Evolutionary conservation across 441 rosid species (phyloP).

Genomic region (Rhodomyrtus psidioides): DNA sequence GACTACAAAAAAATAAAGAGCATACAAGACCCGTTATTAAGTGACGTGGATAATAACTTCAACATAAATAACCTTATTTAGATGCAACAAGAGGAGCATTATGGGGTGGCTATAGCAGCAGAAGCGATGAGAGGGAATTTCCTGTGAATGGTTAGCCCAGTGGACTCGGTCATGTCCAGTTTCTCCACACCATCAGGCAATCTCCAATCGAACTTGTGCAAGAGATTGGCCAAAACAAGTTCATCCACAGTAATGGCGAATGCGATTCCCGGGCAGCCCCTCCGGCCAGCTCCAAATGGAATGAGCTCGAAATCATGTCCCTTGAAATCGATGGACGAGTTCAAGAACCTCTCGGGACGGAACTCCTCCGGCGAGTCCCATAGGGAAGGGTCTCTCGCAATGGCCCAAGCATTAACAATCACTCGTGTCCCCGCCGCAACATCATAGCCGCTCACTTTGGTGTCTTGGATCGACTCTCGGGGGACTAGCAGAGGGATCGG

Average conservation of each 20-base stretch:
- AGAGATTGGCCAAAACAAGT: slow-evolving; percentile 12
- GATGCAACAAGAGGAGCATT: neutral
- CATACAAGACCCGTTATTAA: no score
- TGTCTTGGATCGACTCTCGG: neutral
- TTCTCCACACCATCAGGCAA: slow-evolving; percentile 1
- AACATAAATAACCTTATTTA: neutral
- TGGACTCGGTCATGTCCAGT: slow-evolving; percentile 4
- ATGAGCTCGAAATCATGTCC: slow-evolving; percentile 18
- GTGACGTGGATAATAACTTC: no score
- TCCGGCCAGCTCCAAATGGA: slow-evolving; percentile 17
- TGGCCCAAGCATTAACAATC: slow-evolving; percentile 8
- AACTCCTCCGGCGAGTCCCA: slow-evolving; percentile 18
- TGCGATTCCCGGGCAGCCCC: slow-evolving; percentile 13
- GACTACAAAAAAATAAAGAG: no score
- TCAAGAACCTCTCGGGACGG: slow-evolving; percentile 14
- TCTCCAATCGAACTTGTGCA: slow-evolving; percentile 16
- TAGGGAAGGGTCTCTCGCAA: slow-evolving; percentile 10
- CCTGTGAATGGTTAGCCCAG: neutral
- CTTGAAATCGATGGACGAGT: slow-evolving; percentile 2
- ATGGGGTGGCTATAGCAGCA: slow-evolving; percentile 5
- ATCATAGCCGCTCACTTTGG: slow-evolving; percentile 10
- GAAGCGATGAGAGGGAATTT: slow-evolving; percentile 8
- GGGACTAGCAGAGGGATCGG: slow-evolving; percentile 13
- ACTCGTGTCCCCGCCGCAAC: slow-evolving; percentile 10
- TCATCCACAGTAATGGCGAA: slow-evolving; percentile 9